phyloP scores from a whole-genome alignment of 441 rosid species.

The Aquilaria agallochum region DNA sequence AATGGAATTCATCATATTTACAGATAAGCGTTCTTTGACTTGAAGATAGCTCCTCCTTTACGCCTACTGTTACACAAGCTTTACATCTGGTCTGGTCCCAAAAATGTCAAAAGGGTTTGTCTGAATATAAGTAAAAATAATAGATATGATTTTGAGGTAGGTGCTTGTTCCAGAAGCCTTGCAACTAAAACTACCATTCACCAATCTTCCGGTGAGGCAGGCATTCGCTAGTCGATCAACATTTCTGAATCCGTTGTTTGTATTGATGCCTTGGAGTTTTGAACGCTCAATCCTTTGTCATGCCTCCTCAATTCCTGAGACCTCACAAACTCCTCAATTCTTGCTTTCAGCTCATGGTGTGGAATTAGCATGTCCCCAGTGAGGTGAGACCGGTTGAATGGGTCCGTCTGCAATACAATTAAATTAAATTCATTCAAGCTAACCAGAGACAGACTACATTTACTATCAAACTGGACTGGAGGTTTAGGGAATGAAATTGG shows the following conservation, averaged over 20 bases:
- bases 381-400: slow-evolving; percentile 91
- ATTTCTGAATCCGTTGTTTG: slow-evolving; percentile 74
- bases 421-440: slow-evolving; percentile 16
- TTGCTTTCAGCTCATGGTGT: slow-evolving; percentile 65
- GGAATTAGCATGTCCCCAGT: slow-evolving; percentile 89
- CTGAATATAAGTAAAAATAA: too few species aligned
- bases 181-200: not conserved
- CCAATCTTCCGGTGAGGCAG: not conserved
- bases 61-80: too few species aligned
- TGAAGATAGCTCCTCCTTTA: too few species aligned
- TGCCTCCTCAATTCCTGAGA: slow-evolving; percentile 57
- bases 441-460: not conserved
- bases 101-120: too few species aligned
- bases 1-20: too few species aligned
- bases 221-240: slow-evolving; percentile 63
- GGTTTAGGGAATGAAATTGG: slow-evolving; percentile 1
- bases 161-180: too few species aligned
- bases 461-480: not conserved
- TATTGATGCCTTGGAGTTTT: slow-evolving; percentile 58
- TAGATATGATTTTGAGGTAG: too few species aligned
- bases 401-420: slow-evolving; percentile 68
- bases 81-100: too few species aligned
- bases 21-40: too few species aligned
- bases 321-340: slow-evolving; percentile 73
- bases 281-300: slow-evolving; percentile 45